Conservation (phyloP, 176 grass and related monocot genomes). For the Raddia guianensis region DNA sequence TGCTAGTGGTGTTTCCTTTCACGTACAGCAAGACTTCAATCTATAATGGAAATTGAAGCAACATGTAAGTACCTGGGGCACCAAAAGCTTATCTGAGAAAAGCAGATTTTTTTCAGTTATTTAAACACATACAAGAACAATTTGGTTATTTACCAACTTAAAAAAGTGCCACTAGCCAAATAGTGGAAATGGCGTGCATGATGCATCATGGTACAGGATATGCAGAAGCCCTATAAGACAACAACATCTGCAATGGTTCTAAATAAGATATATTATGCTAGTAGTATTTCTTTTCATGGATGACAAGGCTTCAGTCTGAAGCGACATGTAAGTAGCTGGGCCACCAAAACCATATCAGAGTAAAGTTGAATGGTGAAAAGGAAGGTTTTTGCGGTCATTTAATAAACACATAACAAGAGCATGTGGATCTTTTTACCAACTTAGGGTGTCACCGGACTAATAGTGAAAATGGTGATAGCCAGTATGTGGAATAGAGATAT, state of each 20-base stretch:
- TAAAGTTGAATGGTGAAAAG: slow-evolving; percentile 5
- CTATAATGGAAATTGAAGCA: background rate
- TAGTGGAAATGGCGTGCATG: too few species aligned
- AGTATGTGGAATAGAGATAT: slow-evolving; percentile 5
- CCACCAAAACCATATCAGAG: background rate
- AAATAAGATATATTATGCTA: background rate
- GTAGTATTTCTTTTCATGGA: background rate
- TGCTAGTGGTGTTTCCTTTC: background rate
- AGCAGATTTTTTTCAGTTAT: background rate
- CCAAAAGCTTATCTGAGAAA: slow-evolving; percentile 10
- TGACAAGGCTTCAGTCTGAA: background rate
- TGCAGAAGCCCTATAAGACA: background rate
- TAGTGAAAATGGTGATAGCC: slow-evolving; percentile 4
- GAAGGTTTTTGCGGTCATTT: background rate
- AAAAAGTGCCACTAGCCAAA: background rate
- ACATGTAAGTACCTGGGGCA: slow-evolving; percentile 3
- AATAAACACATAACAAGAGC: background rate
- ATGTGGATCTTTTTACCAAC: background rate
- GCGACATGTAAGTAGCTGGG: background rate
- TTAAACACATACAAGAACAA: background rate
- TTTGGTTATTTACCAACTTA: background rate
- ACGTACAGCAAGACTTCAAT: slow-evolving; percentile 3
- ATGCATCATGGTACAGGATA: background rate
- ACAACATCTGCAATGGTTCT: background rate
- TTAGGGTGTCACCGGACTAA: background rate